Base-by-base conservation (phyloP, 2,329 filamentous ascomycete genomes). In the Mariannaea sp. region DNA sequence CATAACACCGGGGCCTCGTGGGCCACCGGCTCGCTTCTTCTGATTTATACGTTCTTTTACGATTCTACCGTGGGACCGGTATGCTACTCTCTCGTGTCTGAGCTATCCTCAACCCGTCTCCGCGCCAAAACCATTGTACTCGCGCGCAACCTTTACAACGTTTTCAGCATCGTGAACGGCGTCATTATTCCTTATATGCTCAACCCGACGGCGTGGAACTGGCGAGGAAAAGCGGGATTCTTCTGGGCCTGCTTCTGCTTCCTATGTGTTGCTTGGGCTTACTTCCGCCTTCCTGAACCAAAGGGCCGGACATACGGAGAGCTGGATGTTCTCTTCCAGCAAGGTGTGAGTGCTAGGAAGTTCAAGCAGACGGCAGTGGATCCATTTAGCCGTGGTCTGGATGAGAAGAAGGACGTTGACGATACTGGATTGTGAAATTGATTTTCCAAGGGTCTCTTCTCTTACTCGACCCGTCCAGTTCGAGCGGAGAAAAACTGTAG, bases 21-120 rank as follows among this genome's bases (percentile, higher is more conserved):
- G 70, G 75, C 75, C 0, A 76, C 77, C 2, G 80, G 78, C 6
- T 71, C 73, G 5, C 65, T 83, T 22, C 69, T 73, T 8, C 62
- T 73, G 16, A 68, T 75, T 38, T 78, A 77, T 65, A 75, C 74
- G 2, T 72, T 77, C 27, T 65, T 76, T 24, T 75, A 74, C 51
- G 65, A 74, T 36, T 56, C 68, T 16, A 70, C 71, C 2, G 67
- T 75, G 3, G 73, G 73, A 1, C 72, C 57, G 42, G 89, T 96
- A 8, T 92, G 88, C 73, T 96, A 94, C 73, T 92, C 90, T 0
- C 81, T 96, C 19, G 91, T 96, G 2, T 83, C 77, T 2, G 77
- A 79, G 55, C 68, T 78, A 2, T 71, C 73, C 1, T 77, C 75
- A 0, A 77, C 75, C 3, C 74, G 76, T 27, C 68, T 79, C 16